These are phyloP conservation scores for Misopates orontium DNA, from an alignment of 257 asterid genomes.

Conservation along the genomic window DNA sequence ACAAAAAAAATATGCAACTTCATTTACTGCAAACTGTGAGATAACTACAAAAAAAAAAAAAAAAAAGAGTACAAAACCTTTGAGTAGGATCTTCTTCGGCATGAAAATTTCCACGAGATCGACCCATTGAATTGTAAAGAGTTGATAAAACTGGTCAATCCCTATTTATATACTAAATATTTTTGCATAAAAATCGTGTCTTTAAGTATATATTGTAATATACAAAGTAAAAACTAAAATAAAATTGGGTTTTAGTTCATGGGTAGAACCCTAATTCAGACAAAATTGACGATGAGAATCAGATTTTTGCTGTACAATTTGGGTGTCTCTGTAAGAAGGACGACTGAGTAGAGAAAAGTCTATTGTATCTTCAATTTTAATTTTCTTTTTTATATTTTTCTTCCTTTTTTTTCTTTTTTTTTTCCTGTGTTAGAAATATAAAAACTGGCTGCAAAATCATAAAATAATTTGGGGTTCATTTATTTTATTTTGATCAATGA, in stretches of 20 bases:
- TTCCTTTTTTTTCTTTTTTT: too few relatives aligned
- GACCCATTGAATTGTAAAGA: conserved; percentile 63
- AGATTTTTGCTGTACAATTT: conserved; percentile 30
- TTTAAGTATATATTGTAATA: neutral
- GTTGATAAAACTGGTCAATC: conserved; percentile 3
- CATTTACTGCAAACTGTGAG: neutral
- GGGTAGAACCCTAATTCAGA: conserved; percentile 38
- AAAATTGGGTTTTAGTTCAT: neutral
- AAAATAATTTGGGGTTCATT: too few relatives aligned
- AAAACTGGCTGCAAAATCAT: too few relatives aligned
- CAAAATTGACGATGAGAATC: conserved; percentile 19
- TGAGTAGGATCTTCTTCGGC: conserved; percentile 83
- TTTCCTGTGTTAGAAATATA: too few relatives aligned
- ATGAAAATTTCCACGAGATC: conserved; percentile 83
- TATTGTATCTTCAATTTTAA: too few relatives aligned
- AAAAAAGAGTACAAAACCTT: conserved; percentile 46
- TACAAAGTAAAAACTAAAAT: too few relatives aligned
- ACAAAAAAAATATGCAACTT: too few relatives aligned
- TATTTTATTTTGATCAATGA: too few relatives aligned
- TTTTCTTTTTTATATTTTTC: too few relatives aligned
- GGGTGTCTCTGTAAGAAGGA: neutral
- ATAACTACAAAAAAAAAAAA: neutral
- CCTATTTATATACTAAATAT: conserved; percentile 20
- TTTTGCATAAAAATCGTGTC: conserved; percentile 1
- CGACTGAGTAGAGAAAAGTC: too few relatives aligned